Percentiles rank a stretch among this genome's conserved stretches.
Conservation (phyloP, 305 asterid genomes). For the Fraxinus greggii region DNA sequence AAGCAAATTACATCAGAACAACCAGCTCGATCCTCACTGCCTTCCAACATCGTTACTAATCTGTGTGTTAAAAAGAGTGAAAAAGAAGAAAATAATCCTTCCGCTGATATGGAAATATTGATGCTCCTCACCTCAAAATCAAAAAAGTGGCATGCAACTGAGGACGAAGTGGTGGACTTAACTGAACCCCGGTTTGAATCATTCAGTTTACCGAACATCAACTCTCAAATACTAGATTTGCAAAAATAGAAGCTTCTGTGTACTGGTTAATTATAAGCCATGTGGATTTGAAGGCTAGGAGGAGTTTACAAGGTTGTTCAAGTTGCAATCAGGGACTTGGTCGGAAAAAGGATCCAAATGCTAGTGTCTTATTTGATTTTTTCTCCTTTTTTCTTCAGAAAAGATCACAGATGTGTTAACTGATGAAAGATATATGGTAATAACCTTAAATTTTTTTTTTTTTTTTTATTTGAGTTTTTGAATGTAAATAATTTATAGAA, state of each 20-base stretch:
- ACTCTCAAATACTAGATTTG: slow-evolving; percentile 32
- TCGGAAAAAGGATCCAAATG: background rate
- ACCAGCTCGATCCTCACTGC: slow-evolving; percentile 32
- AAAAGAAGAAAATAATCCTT: slow-evolving; percentile 31
- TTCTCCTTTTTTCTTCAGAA: background rate
- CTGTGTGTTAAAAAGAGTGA: slow-evolving; percentile 22
- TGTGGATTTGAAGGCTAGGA: background rate
- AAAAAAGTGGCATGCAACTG: slow-evolving; percentile 36
- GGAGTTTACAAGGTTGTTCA: background rate
- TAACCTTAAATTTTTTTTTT: background rate
- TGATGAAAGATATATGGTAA: background rate
- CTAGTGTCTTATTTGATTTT: background rate
- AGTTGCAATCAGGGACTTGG: background rate
- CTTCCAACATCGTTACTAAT: slow-evolving; percentile 15
- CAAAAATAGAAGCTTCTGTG: background rate
- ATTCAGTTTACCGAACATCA: slow-evolving; percentile 49
- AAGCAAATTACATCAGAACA: slow-evolving; percentile 56
- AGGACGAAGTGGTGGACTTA: slow-evolving; percentile 67
- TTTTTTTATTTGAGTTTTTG: background rate
- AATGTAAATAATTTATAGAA: background rate
- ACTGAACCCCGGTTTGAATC: slow-evolving; percentile 82
- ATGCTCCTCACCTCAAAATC: slow-evolving; percentile 36
- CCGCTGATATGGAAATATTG: slow-evolving; percentile 42
- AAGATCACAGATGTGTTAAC: background rate
- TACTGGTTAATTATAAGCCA: background rate